Base-by-base conservation (phyloP, 2,329 filamentous ascomycete genomes). In the Podosphaera fusca region DNA sequence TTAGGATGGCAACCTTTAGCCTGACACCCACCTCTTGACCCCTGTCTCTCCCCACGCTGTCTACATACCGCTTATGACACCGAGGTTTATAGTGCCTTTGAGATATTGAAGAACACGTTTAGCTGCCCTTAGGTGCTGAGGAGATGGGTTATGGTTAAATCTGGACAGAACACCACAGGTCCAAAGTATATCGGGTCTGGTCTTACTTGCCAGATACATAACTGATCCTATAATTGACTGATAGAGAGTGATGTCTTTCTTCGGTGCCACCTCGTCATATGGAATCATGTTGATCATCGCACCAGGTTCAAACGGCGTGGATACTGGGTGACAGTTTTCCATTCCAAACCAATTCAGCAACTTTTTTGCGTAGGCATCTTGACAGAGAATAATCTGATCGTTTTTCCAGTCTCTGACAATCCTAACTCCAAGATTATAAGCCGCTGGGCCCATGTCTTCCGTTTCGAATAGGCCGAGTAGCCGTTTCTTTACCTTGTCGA, bases 211-310 rank as follows among this genome's bases (percentile, higher is more conserved):
- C 45, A 49, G 45, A 49, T 49, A 53, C 50, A 53, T 53, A 34
- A 34, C 50, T 34, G 50, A 53, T 34, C 50, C 50, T 53, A 53
- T n/a, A 53, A 53, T 53, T 33, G 50, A 53, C 50, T 53, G 50
- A 5, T 33, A 53, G 50, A 53, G 50, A 49, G 45, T 49, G 45
- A 49, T 49, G 45, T 49, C 45, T 49, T 49, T 49, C 45, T 49
- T 49, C 45, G 45, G 45, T 49, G 45, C 45, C 45, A 49, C 45
- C 45, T 49, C 45, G 21, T 49, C 45, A 49, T 49, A 49, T 49
- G 45, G 45, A 49, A 49, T 49, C 45, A 49, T 49, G 45, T 49
- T 49, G 45, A 49, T 49, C 3, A 49, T 12, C 3, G 45, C 45
- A 30, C 45, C 45, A 49, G 45, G 45, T 30, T 49, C 45, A 2